Conservation (phyloP, 164 flowering plant species). For the Vitis amurensis region DNA sequence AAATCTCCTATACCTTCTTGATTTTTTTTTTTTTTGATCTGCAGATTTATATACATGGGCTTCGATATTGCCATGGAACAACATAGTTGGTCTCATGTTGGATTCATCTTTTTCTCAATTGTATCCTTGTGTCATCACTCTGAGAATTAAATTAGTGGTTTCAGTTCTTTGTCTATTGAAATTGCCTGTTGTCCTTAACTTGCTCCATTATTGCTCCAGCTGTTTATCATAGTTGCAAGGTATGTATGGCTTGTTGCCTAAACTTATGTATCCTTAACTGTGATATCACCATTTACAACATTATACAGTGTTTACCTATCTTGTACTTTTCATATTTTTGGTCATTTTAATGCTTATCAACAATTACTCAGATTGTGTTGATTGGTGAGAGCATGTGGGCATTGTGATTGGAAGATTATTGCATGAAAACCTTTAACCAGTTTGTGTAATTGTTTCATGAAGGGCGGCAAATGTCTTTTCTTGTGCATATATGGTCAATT, state of each 20-base stretch:
- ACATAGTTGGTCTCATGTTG: constrained; percentile 99
- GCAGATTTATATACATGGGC: constrained; percentile 99
- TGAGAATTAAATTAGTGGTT: background rate
- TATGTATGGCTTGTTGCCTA: constrained; percentile 22
- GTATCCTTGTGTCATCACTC: constrained; percentile 72
- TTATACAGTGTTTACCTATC: too few species aligned
- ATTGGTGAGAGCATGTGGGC: background rate
- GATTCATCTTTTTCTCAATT: constrained; percentile 97
- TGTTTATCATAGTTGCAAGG: constrained; percentile 93
- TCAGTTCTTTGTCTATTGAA: background rate
- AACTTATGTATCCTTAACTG: background rate
- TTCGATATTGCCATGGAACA: constrained; percentile 98
- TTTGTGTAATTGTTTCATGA: constrained; percentile 16
- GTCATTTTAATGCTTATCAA: background rate
- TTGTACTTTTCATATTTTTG: background rate
- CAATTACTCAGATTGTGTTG: background rate
- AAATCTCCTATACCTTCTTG: background rate
- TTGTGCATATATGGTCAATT: constrained; percentile 88
- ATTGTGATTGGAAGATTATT: background rate
- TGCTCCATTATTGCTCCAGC: constrained; percentile 37
- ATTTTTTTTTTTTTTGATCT: background rate
- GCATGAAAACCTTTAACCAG: background rate
- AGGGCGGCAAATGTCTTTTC: constrained; percentile 97
- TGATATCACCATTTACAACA: background rate
- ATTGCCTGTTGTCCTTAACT: constrained; percentile 51